Evolutionary conservation across 164 flowering plant genomes (phyloP), one percentile per base, ranked within the genome.

Genomic region (Santalum album): DNA sequence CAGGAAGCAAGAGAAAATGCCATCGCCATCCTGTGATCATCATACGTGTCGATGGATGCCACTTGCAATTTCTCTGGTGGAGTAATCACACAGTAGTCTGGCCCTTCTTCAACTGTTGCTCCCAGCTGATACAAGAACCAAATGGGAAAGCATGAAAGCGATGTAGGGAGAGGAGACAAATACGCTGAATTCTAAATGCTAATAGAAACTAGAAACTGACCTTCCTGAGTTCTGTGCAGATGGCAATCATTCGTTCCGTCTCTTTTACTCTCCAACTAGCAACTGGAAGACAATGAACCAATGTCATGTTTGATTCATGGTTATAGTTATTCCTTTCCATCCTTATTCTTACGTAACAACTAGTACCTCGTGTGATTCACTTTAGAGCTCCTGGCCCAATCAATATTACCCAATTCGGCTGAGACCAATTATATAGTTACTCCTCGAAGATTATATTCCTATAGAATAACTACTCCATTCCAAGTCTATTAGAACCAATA

Each of bases 181-280:
- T 17, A 12, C 4, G 42, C 1, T 16, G 21, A 49, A 24, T 23
- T 19, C 46, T 27, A 35, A 3, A 38, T 0, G 42, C 12, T 32
- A 12, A 12, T 7, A 32, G 36, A 32, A 38, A n/a, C 26, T 42
- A 49, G 50, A 68, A 44, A 49, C 79, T 42, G 38, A 86, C 99
- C 99, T 90, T 94, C 62, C 96, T 74, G 47, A 94, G 86, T 69
- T 94, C 99, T 11, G 97, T 90, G 84, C 99, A 94, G 53, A 94
- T 78, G 43, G 96, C 99, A 53, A 94, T 80, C 99, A 94, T 94
- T 45, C 99, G 61, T 64, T 94, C 97, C 0, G 99, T 94, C 72
- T 94, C 99, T 69, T 94, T 94, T 57, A 94, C 99, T 70, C 99
- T 90, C 99, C 99, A 94, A 63, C 95, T 87, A 40, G 96, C 99